Percentiles rank a stretch among this genome's conserved stretches.
These are phyloP conservation scores for Echium plantagineum DNA, from an alignment of 257 asterid genomes.

Conservation along the genomic window DNA sequence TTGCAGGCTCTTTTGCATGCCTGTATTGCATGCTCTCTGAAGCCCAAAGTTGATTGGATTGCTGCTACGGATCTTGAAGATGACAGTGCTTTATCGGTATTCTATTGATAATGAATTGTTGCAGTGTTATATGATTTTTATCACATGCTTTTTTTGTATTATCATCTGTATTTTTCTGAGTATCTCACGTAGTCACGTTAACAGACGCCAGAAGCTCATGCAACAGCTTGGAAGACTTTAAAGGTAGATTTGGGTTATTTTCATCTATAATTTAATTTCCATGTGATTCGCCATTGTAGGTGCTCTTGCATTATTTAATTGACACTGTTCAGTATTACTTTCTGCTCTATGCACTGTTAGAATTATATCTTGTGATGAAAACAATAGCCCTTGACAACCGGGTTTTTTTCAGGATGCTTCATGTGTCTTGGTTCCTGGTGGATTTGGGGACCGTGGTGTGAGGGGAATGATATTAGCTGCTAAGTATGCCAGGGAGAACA, in stretches of 20 bases:
- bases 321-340: neutral
- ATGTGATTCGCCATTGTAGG: neutral
- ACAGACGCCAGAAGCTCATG: slow-evolving; percentile 69
- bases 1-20: slow-evolving; percentile 97
- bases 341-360: neutral
- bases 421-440: slow-evolving; percentile 39
- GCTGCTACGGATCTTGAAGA: slow-evolving; percentile 86
- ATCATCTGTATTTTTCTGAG: neutral
- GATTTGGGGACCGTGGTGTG: slow-evolving; percentile 39
- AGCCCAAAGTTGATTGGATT: slow-evolving; percentile 76
- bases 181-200: slow-evolving; percentile 8
- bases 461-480: slow-evolving; percentile 40
- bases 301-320: neutral
- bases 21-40: slow-evolving; percentile 63
- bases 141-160: neutral
- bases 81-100: slow-evolving; percentile 58
- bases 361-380: neutral
- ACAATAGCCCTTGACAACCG: neutral
- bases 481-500: slow-evolving; percentile 32
- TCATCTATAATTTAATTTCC: slow-evolving; percentile 11
- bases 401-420: slow-evolving; percentile 19
- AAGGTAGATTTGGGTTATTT: slow-evolving; percentile 29
- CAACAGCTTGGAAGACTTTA: slow-evolving; percentile 67
- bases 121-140: neutral
- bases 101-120: neutral